phyloP scores from a whole-genome alignment of 2,329 filamentous ascomycete genomes.

The Westerdykella ornata region DNA sequence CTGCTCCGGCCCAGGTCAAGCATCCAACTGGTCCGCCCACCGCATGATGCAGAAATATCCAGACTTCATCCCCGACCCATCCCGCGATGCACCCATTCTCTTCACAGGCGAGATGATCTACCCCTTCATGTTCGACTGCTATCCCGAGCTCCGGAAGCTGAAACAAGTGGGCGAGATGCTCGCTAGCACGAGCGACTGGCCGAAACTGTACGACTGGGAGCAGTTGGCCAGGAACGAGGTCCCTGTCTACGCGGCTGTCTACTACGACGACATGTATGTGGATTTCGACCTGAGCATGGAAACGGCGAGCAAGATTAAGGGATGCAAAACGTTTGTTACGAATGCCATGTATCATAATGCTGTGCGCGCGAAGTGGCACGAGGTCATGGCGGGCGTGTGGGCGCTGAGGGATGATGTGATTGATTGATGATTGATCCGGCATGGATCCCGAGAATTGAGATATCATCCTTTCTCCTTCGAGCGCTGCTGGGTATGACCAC shows the following conservation, averaged over 20 bases:
- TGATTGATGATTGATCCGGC: no score
- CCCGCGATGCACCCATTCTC: constrained; percentile 51
- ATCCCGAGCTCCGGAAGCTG: constrained; percentile 65
- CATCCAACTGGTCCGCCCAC: constrained; percentile 68
- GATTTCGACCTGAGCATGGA: constrained; percentile 66
- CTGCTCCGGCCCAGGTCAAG: constrained; percentile 54
- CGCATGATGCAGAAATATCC: constrained; percentile 51
- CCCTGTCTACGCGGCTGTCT: constrained; percentile 78
- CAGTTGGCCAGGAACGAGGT: constrained; percentile 71
- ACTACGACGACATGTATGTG: constrained; percentile 88
- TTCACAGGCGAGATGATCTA: constrained; percentile 95
- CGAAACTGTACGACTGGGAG: constrained; percentile 65
- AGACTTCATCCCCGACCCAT: constrained; percentile 37
- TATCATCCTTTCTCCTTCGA: no score
- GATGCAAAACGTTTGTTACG: constrained; percentile 74
- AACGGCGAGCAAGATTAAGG: constrained; percentile 67
- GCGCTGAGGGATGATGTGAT: constrained; percentile 64
- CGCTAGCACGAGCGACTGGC: constrained; percentile 64
- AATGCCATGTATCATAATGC: constrained; percentile 86
- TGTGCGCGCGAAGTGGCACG: constrained; percentile 63
- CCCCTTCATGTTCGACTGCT: constrained; percentile 75
- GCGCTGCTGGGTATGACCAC: no score
- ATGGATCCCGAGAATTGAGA: no score
- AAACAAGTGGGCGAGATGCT: constrained; percentile 63
- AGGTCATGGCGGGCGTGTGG: constrained; percentile 71